Base-by-base conservation (phyloP, 495 filamentous ascomycete genomes). In the Penicillium taxi region DNA sequence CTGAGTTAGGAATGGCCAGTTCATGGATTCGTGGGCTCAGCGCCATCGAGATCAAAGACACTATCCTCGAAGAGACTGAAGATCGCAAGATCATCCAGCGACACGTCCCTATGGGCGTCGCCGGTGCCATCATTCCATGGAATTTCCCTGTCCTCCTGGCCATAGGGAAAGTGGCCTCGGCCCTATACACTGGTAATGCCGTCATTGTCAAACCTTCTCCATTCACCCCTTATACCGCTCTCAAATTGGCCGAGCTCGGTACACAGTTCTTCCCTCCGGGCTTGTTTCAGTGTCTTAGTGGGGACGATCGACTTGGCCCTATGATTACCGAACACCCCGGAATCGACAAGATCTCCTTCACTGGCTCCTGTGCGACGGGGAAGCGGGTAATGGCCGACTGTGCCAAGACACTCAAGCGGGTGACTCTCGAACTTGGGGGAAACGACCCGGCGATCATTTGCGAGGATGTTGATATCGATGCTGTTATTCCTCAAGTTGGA, bases 301-400 rank as follows among this genome's bases (percentile, higher is more conserved):
- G 81, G 13, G 78, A 71, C 39, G 78, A 81, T 12, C 64, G 74
- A 9, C 66, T 85, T 6, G 81, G 81, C 5, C 73, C 77, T 2
- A 55, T 59, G 58, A 59, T 82, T 34, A 74, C 67, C 0, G 48
- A 59, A 8, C 80, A 85, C 45, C 68, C 73, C 0, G 72, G 64
- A 2, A 75, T 85, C 42, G 70, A 72, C 37, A 82, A 84, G 63
- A 78, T 84, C 50, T 72, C 61, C 37, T 85, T 86, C 55, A 85
- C 80, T 0, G 81, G 81, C 4, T 80, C 77, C 5, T 75, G 69
- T 19, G 52, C 66, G 1, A 81, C 78, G 0, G 81, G 81, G 9
- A 79, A 79, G 54, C 69, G 64, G 25, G 73, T 86, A 30, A 73
- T 80, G 67, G 73, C 63, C 11, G 67, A 63, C 26, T 74, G 69